Evolutionary conservation across 2,329 filamentous ascomycete species (phyloP), one percentile per base, ranked within the genome.

Genomic region (Pestalotiopsis sp.): DNA sequence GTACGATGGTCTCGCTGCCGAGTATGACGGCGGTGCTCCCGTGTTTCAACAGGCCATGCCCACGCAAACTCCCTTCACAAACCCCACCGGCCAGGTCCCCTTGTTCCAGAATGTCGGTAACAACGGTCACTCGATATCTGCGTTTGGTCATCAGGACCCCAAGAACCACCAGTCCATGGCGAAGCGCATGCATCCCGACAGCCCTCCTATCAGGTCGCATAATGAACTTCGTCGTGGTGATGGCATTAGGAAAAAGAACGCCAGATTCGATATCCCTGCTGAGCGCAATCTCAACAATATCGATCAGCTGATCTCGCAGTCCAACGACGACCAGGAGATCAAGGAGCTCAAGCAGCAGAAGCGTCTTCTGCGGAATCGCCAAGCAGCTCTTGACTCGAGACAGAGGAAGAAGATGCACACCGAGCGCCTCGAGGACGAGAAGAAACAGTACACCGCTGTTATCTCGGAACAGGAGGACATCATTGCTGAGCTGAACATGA

Each of bases 271-370:
- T 78, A 99, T 99, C 74, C 96, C 96, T 11, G 91, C 93, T 59
- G 96, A 98, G 83, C 90, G 95, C 71, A 98, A 95, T 77, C 89
- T 99, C 74, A 91, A 89, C 85, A 98, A 97, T 83, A 98, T 99
- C 82, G 96, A 99, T 81, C 88, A 94, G 71, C 87, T 98, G 77
- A 98, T 99, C 81, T 87, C 91, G 66, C 91, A 94, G 81, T 95
- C 94, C 45, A 94, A 90, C 68, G 92, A 97, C 80, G 95, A 98
- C 77, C 91, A 96, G 73, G 92, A 97, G 84, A 93, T 97, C 84
- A 98, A 97, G 87, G 95, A 98, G 84, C 87, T 99, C 77, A 99
- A 99, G 89, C 94, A 97, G 80, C 96, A 98, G 82, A 98, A 98
- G 87, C 91, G 96, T 70, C 86, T 99, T 71, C 86, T 99, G 72